phyloP scores from a whole-genome alignment of 768 basidiomycete species.

The Cystofilobasidium bisporidii region DNA sequence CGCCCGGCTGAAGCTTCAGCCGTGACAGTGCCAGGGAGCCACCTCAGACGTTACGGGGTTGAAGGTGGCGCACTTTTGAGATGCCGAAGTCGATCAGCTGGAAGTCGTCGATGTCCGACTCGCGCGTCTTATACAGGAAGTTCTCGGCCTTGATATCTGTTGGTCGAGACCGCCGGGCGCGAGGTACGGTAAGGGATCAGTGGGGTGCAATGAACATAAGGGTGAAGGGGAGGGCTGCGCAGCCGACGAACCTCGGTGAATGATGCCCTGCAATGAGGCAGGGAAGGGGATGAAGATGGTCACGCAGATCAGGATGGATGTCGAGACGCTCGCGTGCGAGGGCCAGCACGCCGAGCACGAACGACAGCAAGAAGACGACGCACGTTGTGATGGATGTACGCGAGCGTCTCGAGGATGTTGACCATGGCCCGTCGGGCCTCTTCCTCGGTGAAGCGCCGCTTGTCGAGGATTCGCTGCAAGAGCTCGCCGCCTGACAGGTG shows the following conservation, averaged over 20 bases:
- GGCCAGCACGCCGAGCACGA: no score
- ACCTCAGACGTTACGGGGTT: no score
- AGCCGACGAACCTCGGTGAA: slow-evolving; percentile 13
- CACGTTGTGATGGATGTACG: slow-evolving; percentile 27
- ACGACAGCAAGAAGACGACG: slow-evolving; percentile 2
- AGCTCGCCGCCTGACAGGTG: slow-evolving; percentile 20
- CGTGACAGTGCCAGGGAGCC: no score
- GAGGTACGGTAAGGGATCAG: no score
- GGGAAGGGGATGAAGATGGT: no score
- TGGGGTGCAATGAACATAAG: neutral
- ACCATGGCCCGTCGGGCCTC: slow-evolving; percentile 15
- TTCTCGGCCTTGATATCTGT: slow-evolving; percentile 26
- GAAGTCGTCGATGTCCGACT: slow-evolving; percentile 23
- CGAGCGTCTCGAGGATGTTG: slow-evolving; percentile 24
- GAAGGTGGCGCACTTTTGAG: slow-evolving; percentile 5
- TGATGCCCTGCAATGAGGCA: no score
- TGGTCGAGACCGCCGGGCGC: neutral
- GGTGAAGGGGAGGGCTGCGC: no score
- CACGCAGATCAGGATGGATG: no score
- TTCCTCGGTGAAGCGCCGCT: slow-evolving; percentile 25
- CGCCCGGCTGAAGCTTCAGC: no score
- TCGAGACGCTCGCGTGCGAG: no score
- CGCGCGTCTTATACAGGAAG: slow-evolving; percentile 21
- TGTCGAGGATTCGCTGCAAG: slow-evolving; percentile 24
- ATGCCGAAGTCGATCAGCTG: slow-evolving; percentile 27